Evolutionary conservation across 768 basidiomycete species (phyloP), one percentile per base, ranked within the genome.

Genomic region (Tricholoma terreum): DNA sequence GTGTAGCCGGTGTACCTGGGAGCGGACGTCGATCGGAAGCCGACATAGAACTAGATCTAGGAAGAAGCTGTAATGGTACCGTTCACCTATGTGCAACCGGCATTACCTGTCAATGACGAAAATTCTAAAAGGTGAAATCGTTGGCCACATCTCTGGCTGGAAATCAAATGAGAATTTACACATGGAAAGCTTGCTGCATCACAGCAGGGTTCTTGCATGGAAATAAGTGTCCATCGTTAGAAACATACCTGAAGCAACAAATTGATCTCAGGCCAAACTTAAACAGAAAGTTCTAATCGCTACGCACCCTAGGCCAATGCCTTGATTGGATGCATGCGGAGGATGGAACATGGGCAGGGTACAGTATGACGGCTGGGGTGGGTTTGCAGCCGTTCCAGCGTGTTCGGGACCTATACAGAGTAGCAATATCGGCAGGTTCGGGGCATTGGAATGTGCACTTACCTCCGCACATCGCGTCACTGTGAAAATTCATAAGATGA

Each of bases 201-300:
- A 78, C 70, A 0, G 71, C 72, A 1, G 85, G 85, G 59, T 85
- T 83, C 53, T 72, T 73, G 69, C 84, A 86, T 1, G 65, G 27
- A 56, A 83, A 86, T 10, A 73, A 60, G 63, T 86, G 85, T 0
- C 85, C 84, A 50, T 86, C 84, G 19, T 69, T 70, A 3, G 84
- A 85, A 40, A 82, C 58, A 60, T 86, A 80, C 5, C 83, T 66
- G 17, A 40, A 21, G n/a, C 17, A 3, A n/a, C 34, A 50, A 3
- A 17, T 38, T 10, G 19, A 46, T 14, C 12, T 21, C 24, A 35
- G 12, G 10, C 1, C 35, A 30, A 24, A 17, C 9, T n/a, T n/a
- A n/a, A 36, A 1, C 19, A 35, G 17, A 34, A 5, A 12, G 12
- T n/a, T 15, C 19, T 7, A 17, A 30, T 22, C 52, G 15, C 49